Base-by-base conservation (phyloP, 139 green algal genomes). In the Chlorella sp. region DNA sequence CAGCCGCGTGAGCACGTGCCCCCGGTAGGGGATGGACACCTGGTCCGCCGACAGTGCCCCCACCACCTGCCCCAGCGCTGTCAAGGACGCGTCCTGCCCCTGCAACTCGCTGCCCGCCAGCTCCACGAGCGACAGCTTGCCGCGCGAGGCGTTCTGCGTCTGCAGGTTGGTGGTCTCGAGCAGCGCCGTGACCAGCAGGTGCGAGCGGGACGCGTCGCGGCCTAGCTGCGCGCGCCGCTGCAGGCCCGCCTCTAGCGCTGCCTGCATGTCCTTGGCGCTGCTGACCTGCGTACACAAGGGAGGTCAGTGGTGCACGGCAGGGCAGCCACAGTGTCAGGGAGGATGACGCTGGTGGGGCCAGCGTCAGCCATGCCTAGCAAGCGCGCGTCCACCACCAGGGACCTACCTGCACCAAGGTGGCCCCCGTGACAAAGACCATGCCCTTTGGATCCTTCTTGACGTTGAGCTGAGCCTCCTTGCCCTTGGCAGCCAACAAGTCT, bases 1-100 rank as follows among this genome's bases (percentile, higher is more conserved):
- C 63, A 99, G 88, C 93, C 98, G 97, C 60, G 95, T 98, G 14
- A 99, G 91, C 87, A 99, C 98, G 89, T 98, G 92, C 83, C 99
- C 96, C 74, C 95, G 90, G 89, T 97, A 98, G 0, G 93, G 93
- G 75, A 97, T 93, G 90, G 97, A 91, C 23, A 61, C 71, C 78
- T 91, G 88, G 74, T 92, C 92, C 29, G 82, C 80, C 29, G 95
- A 92, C 31, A 99, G 86, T 22, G 95, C 93, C 32, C 76, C 87
- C 81, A 98, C 98, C 74, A 99, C 95, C 72, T 98, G 91, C 26
- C 95, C 95, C 27, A 99, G 87, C 29, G 95, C 95, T 0, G 79
- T 91, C 50, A 99, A 85, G 0, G 85, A 94, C 87, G 98, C 98
- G 93, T 99, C 99, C 89, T 99, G 98, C 62, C 93, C 90, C 82